These are phyloP conservation scores for Schwanniomyces polymorphus DNA, from an alignment of 805 yeast genomes.

Conservation along the genomic window DNA sequence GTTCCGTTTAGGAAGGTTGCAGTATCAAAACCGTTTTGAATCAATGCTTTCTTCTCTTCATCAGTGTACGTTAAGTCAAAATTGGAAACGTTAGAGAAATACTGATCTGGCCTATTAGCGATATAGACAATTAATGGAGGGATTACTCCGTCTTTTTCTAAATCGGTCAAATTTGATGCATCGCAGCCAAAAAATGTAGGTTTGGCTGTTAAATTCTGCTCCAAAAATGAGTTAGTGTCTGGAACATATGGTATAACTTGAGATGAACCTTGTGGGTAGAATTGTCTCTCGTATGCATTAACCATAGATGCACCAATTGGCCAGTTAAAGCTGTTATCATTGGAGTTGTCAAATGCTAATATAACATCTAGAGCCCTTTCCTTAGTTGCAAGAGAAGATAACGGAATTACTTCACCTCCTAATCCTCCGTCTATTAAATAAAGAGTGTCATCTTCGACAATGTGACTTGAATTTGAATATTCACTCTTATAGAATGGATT, in stretches of 20 bases:
- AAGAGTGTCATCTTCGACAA: slow-evolving; percentile 28
- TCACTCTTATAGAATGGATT: slow-evolving; percentile 36
- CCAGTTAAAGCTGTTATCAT: slow-evolving; percentile 28
- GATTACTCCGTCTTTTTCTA: slow-evolving; percentile 32
- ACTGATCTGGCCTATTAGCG: slow-evolving; percentile 38
- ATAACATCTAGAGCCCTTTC: slow-evolving; percentile 36
- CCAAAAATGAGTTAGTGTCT: slow-evolving; percentile 28
- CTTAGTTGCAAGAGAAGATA: slow-evolving; percentile 31
- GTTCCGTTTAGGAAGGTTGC: slow-evolving; percentile 33
- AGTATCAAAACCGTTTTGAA: slow-evolving; percentile 37
- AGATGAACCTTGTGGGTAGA: slow-evolving; percentile 28
- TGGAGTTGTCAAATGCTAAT: slow-evolving; percentile 36
- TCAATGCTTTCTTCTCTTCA: slow-evolving; percentile 33
- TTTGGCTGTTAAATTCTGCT: slow-evolving; percentile 34
- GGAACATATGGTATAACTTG: slow-evolving; percentile 40
- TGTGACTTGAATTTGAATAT: slow-evolving; percentile 25
- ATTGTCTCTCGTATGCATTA: slow-evolving; percentile 34
- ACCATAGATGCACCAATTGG: slow-evolving; percentile 35
- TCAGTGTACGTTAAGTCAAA: slow-evolving; percentile 33
- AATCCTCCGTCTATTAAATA: slow-evolving; percentile 42
- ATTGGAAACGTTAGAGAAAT: slow-evolving; percentile 32
- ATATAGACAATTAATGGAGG: slow-evolving; percentile 41
- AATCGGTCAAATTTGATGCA: slow-evolving; percentile 34
- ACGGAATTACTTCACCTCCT: slow-evolving; percentile 36
- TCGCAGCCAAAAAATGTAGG: slow-evolving; percentile 46